Base-by-base conservation (phyloP, 208 protist genomes). In the Phytomonas sp. region DNA sequence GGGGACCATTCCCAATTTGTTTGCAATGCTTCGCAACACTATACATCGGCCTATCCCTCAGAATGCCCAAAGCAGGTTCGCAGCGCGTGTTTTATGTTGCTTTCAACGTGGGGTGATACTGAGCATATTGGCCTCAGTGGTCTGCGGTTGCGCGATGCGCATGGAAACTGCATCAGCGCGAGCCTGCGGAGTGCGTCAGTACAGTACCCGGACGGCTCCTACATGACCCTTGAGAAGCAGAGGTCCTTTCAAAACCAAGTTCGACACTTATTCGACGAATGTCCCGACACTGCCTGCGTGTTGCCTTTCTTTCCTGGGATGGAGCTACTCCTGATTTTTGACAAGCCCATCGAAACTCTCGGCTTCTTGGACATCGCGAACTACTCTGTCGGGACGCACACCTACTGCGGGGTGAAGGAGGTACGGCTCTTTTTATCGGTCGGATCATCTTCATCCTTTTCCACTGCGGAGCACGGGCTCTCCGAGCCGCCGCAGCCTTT, bases 361-460 rank as follows among this genome's bases (percentile, higher is more conserved):
- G 83, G 86, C 23, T 84, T 88, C 71, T 40, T 92, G 14, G 86
- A 92, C 60, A 76, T 92, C 11, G 83, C 86, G 11, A 92, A 92
- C 67, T 92, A 86, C 76, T 87, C 81, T 2, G 69, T 80, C 19
- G 81, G 82, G 52, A 79, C 80, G 26, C 74, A 79, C 26, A 92
- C 86, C 26, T 84, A 83, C 66, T 87, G 83, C 67, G 86, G 86
- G 4, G 81, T 79, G 68, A 92, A 89, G 75, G 80, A 86, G 34
- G 83, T 76, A 34, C 78, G 86, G 36, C 49, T 92, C 19, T 89
- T 92, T 70, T 49, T 87, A 10, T 80, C 77, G 37, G 68, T 66
- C 33, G 67, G 40, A 12, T 19, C 14, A 1, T 12, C 40, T 12
- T 3, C 14, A 12, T 12, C 40, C 3, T 49, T 67, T 6, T 63